Base-by-base conservation (phyloP, 352 stramenopile species). In the Phytophthora litchii region DNA sequence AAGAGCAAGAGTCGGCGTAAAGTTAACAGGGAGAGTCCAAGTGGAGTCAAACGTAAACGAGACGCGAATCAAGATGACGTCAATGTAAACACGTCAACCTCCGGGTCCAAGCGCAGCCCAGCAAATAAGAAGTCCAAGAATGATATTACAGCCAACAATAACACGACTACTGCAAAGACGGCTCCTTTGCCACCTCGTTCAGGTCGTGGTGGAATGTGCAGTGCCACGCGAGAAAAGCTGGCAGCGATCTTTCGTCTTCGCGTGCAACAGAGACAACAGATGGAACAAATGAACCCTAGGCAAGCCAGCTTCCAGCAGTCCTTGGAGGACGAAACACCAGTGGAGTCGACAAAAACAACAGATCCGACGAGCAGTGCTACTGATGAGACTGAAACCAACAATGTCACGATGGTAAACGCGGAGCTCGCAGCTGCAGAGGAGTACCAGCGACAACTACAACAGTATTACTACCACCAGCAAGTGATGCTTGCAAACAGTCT, bases 391-490 rank as follows among this genome's bases (percentile, higher is more conserved):
- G 51, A 61, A 25, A 16, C 9, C 13, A 54, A 4, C 4, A 27
- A 64, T 40, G n/a, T 31, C 19, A 21, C 45, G 16, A 35, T 67
- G 25, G 54, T 54, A 13, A 64, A 49, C 16, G 29, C 52, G 3
- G 53, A 54, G 14, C 31, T 60, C 47, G 63, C 61, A 16, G 67
- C 60, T 51, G 56, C 66, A 55, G 78, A 86, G 34, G 64, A 67
- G 17, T 76, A 87, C 20, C 79, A 88, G 19, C 75, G 72, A 13
- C 78, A 83, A 35, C 65, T 80, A 13, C 78, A 85, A 36, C 78
- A 85, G 51, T 87, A 86, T 40, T 86, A 86, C 46, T 85, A 88
- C 50, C 83, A 87, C 40, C 77, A 87, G 35, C 80, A 89, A 52
- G 62, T 83, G 34, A 60, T 89, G 64, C 49, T 91, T 37, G 67